Evolutionary conservation across 1,139 yeast genomes (phyloP), one percentile per base, ranked within the genome.

Genomic region (Meyerozyma athensensis): DNA sequence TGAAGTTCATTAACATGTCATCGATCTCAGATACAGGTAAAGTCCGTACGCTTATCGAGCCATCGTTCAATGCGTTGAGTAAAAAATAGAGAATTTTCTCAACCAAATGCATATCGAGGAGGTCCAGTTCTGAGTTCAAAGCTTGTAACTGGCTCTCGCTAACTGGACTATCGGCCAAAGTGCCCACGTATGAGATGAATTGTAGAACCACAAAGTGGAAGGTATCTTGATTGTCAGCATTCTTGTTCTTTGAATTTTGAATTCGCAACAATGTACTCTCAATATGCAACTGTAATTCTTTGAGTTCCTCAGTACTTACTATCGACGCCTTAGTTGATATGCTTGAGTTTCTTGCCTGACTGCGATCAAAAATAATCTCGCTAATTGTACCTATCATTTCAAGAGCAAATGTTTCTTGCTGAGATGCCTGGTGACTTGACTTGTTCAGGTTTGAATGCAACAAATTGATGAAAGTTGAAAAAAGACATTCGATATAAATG

Each of bases 361-460:
- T 62, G 18, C 72, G 37, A 6, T 61, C 56, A 16, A 76, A 52
- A 30, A 81, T 62, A 24, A 62, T 65, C 1, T 72, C 65, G 0
- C 83, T 86, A 26, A 81, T 71, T 10, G 59, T 48, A 0, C 87
- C 86, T 5, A 77, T 52, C 44, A 76, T 52, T 39, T 81, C 87
- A 32, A 82, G 54, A 3, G 76, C 63, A 41, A 68, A 65, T 0
- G 77, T 63, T 44, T 79, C 83, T 6, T 71, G 58, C 4, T 53
- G 43, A 1, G 70, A 16, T 5, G 19, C 12, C 54, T 4, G 68
- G 35, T 34, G 62, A 52, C 14, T 54, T 53, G 19, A 65, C 65
- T 8, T 56, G 52, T 23, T 59, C 64, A 33, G 10, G 2, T 20
- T 20, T 3, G 16, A 19, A 3, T 17, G 19, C 10, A 71, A 53